These are phyloP conservation scores for Microcyclosporella mali DNA, from an alignment of 2,329 filamentous ascomycete genomes.

Conservation along the genomic window DNA sequence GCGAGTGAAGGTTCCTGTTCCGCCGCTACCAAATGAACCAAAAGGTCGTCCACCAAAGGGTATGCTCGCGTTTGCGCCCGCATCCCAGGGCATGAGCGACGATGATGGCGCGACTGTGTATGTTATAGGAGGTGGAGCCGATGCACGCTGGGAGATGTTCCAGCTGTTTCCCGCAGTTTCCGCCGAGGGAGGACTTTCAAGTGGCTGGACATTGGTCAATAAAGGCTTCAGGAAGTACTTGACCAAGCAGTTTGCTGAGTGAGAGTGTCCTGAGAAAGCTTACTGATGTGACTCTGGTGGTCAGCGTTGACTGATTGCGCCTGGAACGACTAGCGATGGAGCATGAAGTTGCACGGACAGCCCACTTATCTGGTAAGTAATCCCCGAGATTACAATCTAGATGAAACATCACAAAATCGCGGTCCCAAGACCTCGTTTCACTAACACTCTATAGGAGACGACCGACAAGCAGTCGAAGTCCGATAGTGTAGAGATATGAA, in stretches of 20 bases:
- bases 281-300: no score
- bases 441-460: no score
- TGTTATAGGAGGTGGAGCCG: constrained; percentile 31
- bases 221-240: constrained; percentile 31
- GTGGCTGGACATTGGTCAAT: constrained; percentile 25
- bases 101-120: constrained; percentile 25
- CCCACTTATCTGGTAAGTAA: not conserved
- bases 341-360: not conserved
- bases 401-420: no score
- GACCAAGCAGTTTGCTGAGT: constrained; percentile 31
- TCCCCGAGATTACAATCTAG: no score
- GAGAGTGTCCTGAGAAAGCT: constrained; percentile 1
- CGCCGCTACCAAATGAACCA: constrained; percentile 48
- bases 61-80: constrained; percentile 65
- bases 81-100: constrained; percentile 13
- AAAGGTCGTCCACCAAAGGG: constrained; percentile 67
- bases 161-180: constrained; percentile 20
- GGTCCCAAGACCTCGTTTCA: no score
- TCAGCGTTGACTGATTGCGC: no score
- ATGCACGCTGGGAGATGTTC: constrained; percentile 33
- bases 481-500: no score
- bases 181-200: constrained; percentile 5
- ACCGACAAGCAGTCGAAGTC: no score
- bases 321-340: not conserved
- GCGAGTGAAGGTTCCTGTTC: constrained; percentile 29